phyloP scores from a whole-genome alignment of 1,139 yeast species.

The Torulaspora pretoriensis region DNA sequence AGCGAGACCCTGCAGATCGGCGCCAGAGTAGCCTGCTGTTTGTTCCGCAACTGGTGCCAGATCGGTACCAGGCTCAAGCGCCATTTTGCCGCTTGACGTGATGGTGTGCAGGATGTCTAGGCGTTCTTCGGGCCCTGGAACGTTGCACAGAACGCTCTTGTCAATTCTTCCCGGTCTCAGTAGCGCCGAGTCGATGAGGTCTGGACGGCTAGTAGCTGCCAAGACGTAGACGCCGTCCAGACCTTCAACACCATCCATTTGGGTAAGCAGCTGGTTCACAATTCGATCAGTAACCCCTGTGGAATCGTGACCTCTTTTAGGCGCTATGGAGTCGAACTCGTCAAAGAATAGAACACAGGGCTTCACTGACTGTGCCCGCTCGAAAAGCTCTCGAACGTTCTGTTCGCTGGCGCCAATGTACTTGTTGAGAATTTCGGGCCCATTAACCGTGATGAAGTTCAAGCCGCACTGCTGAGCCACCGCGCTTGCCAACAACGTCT shows the following conservation, averaged over 20 bases:
- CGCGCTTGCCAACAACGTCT: slow-evolving; percentile 87
- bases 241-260: slow-evolving; percentile 99
- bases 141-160: slow-evolving; percentile 82
- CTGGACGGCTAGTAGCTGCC: slow-evolving; percentile 96
- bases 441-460: slow-evolving; percentile 89
- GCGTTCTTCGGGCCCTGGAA: slow-evolving; percentile 72
- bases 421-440: slow-evolving; percentile 93
- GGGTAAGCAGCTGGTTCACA: slow-evolving; percentile 93
- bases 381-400: slow-evolving; percentile 86
- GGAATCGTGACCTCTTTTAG: slow-evolving; percentile 96
- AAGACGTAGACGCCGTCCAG: slow-evolving; percentile 92
- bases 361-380: slow-evolving; percentile 66
- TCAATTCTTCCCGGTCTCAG: slow-evolving; percentile 94
- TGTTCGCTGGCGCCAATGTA: slow-evolving; percentile 98
- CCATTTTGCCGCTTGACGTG: slow-evolving; percentile 43
- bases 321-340: slow-evolving; percentile 96
- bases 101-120: slow-evolving; percentile 56
- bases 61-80: slow-evolving; percentile 47
- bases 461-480: slow-evolving; percentile 93
- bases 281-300: slow-evolving; percentile 98
- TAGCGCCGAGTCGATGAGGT: slow-evolving; percentile 89
- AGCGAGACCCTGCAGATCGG: slow-evolving; percentile 89
- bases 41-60: slow-evolving; percentile 52
- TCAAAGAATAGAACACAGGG: slow-evolving; percentile 94
- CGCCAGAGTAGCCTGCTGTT: slow-evolving; percentile 85